Conservation (phyloP, 345 rosid genomes). For the Brassica incana region DNA sequence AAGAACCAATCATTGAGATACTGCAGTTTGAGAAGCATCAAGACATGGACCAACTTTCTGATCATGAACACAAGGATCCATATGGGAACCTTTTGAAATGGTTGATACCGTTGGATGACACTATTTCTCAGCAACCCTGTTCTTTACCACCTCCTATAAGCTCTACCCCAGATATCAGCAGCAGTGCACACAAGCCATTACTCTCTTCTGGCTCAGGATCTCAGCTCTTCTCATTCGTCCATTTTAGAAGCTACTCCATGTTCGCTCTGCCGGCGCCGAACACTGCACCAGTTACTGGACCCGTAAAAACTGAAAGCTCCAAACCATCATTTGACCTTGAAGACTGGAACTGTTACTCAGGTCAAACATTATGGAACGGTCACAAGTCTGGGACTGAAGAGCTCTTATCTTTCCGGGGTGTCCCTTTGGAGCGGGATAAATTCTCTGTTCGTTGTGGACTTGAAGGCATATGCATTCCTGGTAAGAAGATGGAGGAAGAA, state of each 20-base stretch:
- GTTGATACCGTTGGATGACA: slow-evolving; percentile 86
- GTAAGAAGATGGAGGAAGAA: slow-evolving; percentile 94
- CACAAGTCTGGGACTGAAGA: slow-evolving; percentile 55
- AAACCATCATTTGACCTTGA: slow-evolving; percentile 75
- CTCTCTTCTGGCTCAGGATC: slow-evolving; percentile 34
- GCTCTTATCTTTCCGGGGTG: slow-evolving; percentile 58
- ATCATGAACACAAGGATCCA: slow-evolving; percentile 54
- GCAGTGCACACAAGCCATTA: slow-evolving; percentile 48
- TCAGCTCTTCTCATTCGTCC: slow-evolving; percentile 65
- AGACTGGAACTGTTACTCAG: slow-evolving; percentile 65
- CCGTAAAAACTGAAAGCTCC: slow-evolving; percentile 63
- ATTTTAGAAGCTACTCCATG: slow-evolving; percentile 96
- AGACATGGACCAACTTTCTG: slow-evolving; percentile 39
- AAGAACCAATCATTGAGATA: slow-evolving; percentile 87
- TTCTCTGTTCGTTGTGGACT: slow-evolving; percentile 92
- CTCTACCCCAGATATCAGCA: background rate
- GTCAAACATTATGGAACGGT: slow-evolving; percentile 49
- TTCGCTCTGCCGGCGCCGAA: slow-evolving; percentile 78
- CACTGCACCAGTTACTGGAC: slow-evolving; percentile 53
- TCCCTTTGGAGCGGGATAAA: slow-evolving; percentile 77
- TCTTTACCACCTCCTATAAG: slow-evolving; percentile 37
- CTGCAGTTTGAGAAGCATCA: slow-evolving; percentile 89
- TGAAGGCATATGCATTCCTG: slow-evolving; percentile 86
- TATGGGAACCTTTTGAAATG: slow-evolving; percentile 79
- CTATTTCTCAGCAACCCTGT: slow-evolving; percentile 55